Base-by-base conservation (phyloP, 1,139 yeast species). In the Blastobotrys aristatus region DNA sequence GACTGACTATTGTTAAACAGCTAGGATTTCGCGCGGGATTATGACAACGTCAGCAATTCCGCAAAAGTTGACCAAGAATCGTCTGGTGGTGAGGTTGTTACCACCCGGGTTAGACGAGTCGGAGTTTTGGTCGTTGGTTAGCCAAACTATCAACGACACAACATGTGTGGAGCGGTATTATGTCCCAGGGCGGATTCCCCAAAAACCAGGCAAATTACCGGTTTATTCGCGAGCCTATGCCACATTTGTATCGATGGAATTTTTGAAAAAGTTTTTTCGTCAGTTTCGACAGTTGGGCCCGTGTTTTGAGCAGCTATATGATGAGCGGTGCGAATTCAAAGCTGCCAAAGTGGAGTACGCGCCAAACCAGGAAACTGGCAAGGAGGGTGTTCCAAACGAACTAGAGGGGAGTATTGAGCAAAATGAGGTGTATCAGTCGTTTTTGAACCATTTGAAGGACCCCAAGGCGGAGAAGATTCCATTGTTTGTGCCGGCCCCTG, bases 61-160 rank as follows among this genome's bases (percentile, higher is more conserved):
- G 18, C 36, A 24, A 21, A 40, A 29, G 24, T 17, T 8, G n/a
- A 31, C 13, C 32, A 43, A 31, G 29, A 43, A 43, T n/a, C 35
- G 42, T 35, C 40, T 70, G 2, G 69, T 68, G 2, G 52, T 72
- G 4, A 60, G 76, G 32, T 56, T 63, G 20, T 54, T 73, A 29
- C 75, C 76, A 1, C 73, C 76, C 0, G 57, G 50, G 7, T 46
- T 72, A 27, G 48, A 56, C 1, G 62, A 63, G 41, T 53, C 53
- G 0, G 66, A 59, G 30, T 71, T 71, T 48, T 49, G 51, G 17
- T 44, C 50, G 2, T 56, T 60, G 38, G 52, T 64, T 4, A 37
- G 53, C 6, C 46, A 44, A 2, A 54, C 53, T 48, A 42, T 53
- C 8, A 55, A 58, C 30, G 48, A 51, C 18, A 46, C 48, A 6